Evolutionary conservation across 495 filamentous ascomycete genomes (phyloP).

Genomic region (Tuber indicum): DNA sequence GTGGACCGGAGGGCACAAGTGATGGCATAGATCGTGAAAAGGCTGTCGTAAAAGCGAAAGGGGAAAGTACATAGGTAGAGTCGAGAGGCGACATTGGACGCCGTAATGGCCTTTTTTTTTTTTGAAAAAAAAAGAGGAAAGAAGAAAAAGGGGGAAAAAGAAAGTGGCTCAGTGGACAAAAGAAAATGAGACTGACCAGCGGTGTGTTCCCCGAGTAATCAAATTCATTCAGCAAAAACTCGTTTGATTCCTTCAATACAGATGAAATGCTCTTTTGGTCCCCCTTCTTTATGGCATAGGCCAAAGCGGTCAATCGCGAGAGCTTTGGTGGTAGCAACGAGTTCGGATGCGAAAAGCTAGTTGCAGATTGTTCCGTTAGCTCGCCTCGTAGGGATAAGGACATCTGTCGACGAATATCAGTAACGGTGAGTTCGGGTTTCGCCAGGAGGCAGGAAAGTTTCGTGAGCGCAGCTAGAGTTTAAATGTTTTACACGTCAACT

Average conservation of each 20-base stretch:
- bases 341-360: conserved; percentile 55
- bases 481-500: background rate
- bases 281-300: conserved; percentile 72
- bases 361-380: conserved; percentile 64
- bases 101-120: background rate
- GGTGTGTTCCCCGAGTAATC: conserved; percentile 94
- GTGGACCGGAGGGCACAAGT: conserved; percentile 9
- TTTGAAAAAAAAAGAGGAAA: background rate
- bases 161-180: conserved; percentile 21
- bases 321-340: conserved; percentile 48
- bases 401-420: conserved; percentile 66
- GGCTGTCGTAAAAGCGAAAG: conserved; percentile 1
- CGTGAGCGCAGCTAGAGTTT: conserved; percentile 63
- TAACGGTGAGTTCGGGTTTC: conserved; percentile 53
- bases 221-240: conserved; percentile 64
- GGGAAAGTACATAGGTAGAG: background rate
- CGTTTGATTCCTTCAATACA: conserved; percentile 59
- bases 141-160: conserved; percentile 8
- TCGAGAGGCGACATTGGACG: background rate
- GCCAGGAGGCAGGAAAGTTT: conserved; percentile 88
- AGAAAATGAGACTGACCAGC: conserved; percentile 49
- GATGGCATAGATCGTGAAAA: conserved; percentile 32
- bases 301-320: conserved; percentile 61
- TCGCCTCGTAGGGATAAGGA: conserved; percentile 72
- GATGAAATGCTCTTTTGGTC: conserved; percentile 58